Percentiles rank a stretch among this genome's conserved stretches.
These are phyloP conservation scores for Psidium friedrichsthalianum DNA, from an alignment of 345 rosid species.

Conservation along the genomic window DNA sequence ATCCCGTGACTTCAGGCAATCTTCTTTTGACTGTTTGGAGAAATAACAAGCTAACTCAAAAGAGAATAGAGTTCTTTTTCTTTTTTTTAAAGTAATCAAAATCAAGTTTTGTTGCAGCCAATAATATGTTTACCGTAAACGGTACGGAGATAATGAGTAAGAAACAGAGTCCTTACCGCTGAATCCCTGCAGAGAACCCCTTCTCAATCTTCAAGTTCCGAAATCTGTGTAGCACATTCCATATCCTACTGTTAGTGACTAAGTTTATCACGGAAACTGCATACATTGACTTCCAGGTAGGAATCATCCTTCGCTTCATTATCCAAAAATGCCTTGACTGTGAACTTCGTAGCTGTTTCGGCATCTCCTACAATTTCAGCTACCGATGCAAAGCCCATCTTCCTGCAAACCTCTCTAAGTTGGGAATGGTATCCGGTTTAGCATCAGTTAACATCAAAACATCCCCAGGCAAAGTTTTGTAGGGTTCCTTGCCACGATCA, in stretches of 20 bases:
- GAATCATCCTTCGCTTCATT: background rate
- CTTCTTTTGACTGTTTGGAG: too few relatives aligned
- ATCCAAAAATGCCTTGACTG: background rate
- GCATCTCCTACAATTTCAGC: background rate
- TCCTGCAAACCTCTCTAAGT: background rate
- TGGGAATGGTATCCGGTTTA: background rate
- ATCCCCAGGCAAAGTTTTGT: slow-evolving; percentile 6
- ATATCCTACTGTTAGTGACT: background rate
- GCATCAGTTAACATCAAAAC: slow-evolving; percentile 2
- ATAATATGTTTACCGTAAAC: too few relatives aligned
- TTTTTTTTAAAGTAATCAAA: too few relatives aligned
- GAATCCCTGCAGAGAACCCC: too few relatives aligned
- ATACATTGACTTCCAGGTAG: background rate
- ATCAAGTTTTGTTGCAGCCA: too few relatives aligned
- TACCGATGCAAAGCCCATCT: slow-evolving; percentile 5
- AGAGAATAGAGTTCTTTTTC: too few relatives aligned
- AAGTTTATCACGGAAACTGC: background rate
- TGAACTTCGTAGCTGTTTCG: background rate
- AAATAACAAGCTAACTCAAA: too few relatives aligned
- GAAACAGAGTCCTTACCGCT: too few relatives aligned
- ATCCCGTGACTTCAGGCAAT: too few relatives aligned
- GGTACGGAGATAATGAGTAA: too few relatives aligned
- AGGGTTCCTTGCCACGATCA: slow-evolving; percentile 2
- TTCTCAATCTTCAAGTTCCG: background rate
- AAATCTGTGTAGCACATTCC: background rate